Conservation (phyloP, 192 early-diverging fungal genomes). For the Coemansia sp. region DNA sequence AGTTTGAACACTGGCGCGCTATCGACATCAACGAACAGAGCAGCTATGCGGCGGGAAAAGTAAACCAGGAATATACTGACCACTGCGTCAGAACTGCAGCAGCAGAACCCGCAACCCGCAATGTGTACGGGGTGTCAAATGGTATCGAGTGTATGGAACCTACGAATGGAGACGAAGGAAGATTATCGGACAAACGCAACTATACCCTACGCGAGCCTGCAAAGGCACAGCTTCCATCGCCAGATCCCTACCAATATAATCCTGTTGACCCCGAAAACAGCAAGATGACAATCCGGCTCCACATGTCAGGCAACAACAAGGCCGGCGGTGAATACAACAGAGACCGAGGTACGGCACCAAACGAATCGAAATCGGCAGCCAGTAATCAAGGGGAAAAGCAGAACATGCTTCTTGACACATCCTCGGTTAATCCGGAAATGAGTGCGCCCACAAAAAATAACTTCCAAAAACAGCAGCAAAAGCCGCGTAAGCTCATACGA, state of each 20-base stretch:
- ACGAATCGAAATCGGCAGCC: neutral
- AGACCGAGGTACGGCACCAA: neutral
- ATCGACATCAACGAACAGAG: neutral
- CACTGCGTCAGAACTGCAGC: neutral
- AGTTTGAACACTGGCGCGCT: neutral
- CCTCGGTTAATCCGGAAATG: slow-evolving; percentile 41
- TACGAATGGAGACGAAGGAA: neutral
- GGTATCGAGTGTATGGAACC: neutral
- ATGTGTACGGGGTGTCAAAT: too few species aligned
- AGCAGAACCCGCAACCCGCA: neutral
- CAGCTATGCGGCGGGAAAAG: neutral
- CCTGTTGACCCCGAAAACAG: neutral
- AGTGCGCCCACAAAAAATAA: neutral
- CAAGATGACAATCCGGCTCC: neutral
- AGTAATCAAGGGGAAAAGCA: slow-evolving; percentile 2
- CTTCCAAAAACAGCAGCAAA: neutral
- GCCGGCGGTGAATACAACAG: neutral
- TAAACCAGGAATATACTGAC: slow-evolving; percentile 1
- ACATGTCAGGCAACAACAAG: neutral
- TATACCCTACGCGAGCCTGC: neutral
- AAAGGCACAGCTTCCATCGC: neutral
- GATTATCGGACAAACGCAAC: neutral
- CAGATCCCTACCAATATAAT: neutral
- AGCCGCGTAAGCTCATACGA: slow-evolving; percentile 49
- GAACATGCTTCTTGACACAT: slow-evolving; percentile 36